phyloP scores from a whole-genome alignment of 1,284 basidiomycete genomes.

The Tetrapyrgos nigripes region DNA sequence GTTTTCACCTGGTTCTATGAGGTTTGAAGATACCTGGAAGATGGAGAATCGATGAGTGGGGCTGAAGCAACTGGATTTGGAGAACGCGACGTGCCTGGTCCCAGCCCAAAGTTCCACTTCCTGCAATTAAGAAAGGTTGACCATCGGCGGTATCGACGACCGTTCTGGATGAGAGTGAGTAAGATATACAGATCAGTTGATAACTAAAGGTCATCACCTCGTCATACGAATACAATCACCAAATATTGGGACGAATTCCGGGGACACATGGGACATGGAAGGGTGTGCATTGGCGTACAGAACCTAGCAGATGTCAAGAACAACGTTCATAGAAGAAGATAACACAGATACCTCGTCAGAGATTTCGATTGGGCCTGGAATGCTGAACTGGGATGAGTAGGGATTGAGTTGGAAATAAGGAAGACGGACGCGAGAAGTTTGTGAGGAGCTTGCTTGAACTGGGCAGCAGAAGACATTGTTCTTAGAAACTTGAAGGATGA shows the following conservation, averaged over 20 bases:
- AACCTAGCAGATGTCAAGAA: slow-evolving; percentile 24
- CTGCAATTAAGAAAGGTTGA: slow-evolving; percentile 92
- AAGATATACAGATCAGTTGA: slow-evolving; percentile 5
- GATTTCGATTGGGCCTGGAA: slow-evolving; percentile 86
- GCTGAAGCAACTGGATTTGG: neutral
- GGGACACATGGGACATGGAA: slow-evolving; percentile 89
- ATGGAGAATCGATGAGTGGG: slow-evolving; percentile 4
- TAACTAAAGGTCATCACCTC: slow-evolving; percentile 45
- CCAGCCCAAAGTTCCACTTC: slow-evolving; percentile 96
- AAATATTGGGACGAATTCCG: slow-evolving; percentile 90
- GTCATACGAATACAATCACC: slow-evolving; percentile 92
- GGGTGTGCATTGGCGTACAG: slow-evolving; percentile 88
- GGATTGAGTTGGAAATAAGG: neutral
- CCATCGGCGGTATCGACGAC: slow-evolving; percentile 79
- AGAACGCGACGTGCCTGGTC: slow-evolving; percentile 60
- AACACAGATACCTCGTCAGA: slow-evolving; percentile 68
- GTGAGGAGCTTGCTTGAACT: slow-evolving; percentile 15
- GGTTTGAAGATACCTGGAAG: slow-evolving; percentile 77
- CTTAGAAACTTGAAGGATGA: neutral
- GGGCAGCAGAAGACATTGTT: slow-evolving; percentile 8
- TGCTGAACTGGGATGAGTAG: slow-evolving; percentile 44
- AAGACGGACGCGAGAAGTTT: slow-evolving; percentile 8
- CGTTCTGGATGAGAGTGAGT: slow-evolving; percentile 48
- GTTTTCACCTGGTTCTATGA: slow-evolving; percentile 83
- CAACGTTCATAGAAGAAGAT: slow-evolving; percentile 7